Evolutionary conservation across 148 eudicot genomes (phyloP).

Genomic region (Dysphania ambrosioides): DNA sequence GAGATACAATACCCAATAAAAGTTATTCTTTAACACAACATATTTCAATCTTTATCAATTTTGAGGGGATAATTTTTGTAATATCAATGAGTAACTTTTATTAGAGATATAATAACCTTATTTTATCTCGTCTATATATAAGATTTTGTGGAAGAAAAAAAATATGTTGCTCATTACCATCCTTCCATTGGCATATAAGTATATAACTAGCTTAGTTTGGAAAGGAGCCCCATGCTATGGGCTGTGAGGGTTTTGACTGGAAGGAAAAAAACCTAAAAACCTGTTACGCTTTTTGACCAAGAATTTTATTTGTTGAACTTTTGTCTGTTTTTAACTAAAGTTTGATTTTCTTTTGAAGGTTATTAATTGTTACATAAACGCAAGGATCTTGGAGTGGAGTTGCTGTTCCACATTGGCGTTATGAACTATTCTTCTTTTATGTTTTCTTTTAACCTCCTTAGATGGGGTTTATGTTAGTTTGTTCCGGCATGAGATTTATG

Average conservation of each 20-base stretch:
- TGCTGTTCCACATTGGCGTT: conserved; percentile 24
- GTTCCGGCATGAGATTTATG: conserved; percentile 27
- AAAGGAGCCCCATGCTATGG: background rate
- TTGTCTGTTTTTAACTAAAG: background rate
- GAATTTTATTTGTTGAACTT: background rate
- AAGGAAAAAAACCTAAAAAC: no score
- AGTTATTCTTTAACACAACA: no score
- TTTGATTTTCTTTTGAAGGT: conserved; percentile 25
- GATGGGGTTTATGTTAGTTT: conserved; percentile 19
- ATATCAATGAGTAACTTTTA: no score
- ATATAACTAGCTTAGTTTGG: background rate
- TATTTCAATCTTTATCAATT: no score
- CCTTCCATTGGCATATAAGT: no score
- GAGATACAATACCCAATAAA: no score
- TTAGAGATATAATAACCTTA: no score
- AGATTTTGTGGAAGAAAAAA: no score
- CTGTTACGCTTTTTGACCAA: background rate
- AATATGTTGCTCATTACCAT: no score
- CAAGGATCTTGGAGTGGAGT: conserved; percentile 30
- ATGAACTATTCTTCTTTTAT: conserved; percentile 18
- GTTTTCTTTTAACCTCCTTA: background rate
- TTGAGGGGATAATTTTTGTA: no score
- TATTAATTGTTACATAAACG: conserved; percentile 16
- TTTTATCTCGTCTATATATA: no score
- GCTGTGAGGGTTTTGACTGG: background rate